Evolutionary conservation across 1,139 yeast species (phyloP), one percentile per base, ranked within the genome.

Genomic region (Scheffersomyces parashehatae): DNA sequence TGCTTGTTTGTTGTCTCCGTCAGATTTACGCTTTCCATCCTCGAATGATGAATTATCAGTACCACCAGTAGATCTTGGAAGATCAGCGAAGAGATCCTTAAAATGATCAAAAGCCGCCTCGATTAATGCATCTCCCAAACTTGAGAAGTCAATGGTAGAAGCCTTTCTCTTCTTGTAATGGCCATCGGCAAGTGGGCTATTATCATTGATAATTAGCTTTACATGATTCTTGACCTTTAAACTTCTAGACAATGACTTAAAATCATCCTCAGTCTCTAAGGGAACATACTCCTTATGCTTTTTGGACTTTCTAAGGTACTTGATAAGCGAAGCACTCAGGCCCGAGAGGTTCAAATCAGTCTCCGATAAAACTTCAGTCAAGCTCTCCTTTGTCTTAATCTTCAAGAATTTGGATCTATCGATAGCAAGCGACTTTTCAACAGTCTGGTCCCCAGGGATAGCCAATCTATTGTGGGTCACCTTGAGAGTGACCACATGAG

Each of bases 181-280:
- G 10, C 35, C 37, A 9, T 31, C 34, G 10, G 15, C 15, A 31
- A 38, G 24, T 9, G 48, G 44, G 8, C 49, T 41, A 29, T 42
- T 41, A 44, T 66, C 73, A 40, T 53, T 54, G 41, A 69, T 55
- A 26, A 57, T 50, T 48, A 71, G 59, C 47, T 61, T 64, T 29
- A 70, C 56, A 44, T 65, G 70, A 44, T 63, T 69, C 54, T 74
- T 74, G n/a, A 73, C 79, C 46, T 67, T 63, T 51, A 74, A 64
- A 40, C 82, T 76, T 48, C 84, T 67, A 29, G 59, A 55, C 46
- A 81, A 61, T 12, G 75, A 64, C 49, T 64, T 70, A 56, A 75
- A 80, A 49, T 79, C 83, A 10, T 65, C 64, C 2, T 46, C 53
- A 4, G 65, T 42, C 33, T 67, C 70, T 54, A 81, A 65, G 8